Percentiles rank a stretch among this genome's conserved stretches.
These are phyloP conservation scores for Crassisporium funariophilum DNA, from an alignment of 768 basidiomycete genomes.

Conservation along the genomic window DNA sequence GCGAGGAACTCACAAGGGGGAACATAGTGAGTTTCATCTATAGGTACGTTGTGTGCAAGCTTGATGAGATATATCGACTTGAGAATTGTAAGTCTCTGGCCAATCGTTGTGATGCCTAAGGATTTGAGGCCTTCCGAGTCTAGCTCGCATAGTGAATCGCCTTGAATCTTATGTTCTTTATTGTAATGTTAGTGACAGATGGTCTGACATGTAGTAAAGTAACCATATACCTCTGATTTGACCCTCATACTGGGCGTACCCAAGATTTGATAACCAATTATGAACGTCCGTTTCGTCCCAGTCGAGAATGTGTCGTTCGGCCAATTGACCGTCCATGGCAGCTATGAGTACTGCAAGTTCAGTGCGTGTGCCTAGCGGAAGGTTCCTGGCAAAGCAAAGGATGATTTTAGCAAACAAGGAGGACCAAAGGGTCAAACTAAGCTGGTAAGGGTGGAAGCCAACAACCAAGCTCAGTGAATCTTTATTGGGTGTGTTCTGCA, in stretches of 20 bases:
- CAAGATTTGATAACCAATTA: conserved; percentile 73
- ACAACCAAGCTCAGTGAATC: background rate
- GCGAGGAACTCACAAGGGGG: conserved; percentile 71
- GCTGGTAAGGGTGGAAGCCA: conserved; percentile 1
- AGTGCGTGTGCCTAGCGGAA: background rate
- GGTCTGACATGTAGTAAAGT: background rate
- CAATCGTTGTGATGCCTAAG: conserved; percentile 86
- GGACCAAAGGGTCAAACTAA: background rate
- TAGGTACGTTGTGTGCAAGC: conserved; percentile 76
- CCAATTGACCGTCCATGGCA: conserved; percentile 37
- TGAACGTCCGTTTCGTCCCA: conserved; percentile 84
- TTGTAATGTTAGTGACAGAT: background rate
- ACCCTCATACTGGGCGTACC: conserved; percentile 82
- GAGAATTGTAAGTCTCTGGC: conserved; percentile 89
- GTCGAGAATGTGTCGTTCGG: conserved; percentile 48
- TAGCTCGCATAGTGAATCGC: conserved; percentile 84
- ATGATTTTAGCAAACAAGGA: background rate
- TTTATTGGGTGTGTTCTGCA: background rate
- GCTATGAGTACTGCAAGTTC: background rate
- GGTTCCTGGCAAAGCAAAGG: too few species aligned
- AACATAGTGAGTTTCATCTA: conserved; percentile 83
- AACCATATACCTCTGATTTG: conserved; percentile 74
- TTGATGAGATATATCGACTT: conserved; percentile 92
- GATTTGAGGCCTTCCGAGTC: conserved; percentile 85
- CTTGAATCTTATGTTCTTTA: conserved; percentile 84